These are phyloP conservation scores for Oryza glaberrima DNA, from an alignment of 176 grass and related monocot species.

Conservation along the genomic window DNA sequence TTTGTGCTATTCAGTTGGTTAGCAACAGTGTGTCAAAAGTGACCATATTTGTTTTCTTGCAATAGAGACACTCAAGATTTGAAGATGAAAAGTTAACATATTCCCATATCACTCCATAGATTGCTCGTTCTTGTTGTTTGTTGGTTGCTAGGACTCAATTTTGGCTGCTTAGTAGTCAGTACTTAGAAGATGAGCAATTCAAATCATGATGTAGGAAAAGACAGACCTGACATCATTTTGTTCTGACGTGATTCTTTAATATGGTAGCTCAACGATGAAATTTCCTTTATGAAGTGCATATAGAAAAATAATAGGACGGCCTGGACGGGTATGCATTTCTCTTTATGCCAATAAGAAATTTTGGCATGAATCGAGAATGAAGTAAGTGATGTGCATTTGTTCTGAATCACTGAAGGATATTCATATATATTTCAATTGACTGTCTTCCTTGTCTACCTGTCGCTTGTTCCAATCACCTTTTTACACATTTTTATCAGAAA, in stretches of 20 bases:
- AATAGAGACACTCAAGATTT: no score
- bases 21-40: not conserved
- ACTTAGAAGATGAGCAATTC: not conserved
- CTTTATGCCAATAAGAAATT: not conserved
- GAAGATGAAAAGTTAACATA: no score
- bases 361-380: not conserved
- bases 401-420: not conserved
- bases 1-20: not conserved
- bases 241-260: conserved; percentile 1
- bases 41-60: not conserved
- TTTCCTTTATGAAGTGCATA: not conserved
- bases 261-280: not conserved
- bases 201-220: not conserved
- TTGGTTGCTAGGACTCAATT: not conserved
- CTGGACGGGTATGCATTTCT: not conserved
- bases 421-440: not conserved
- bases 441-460: not conserved
- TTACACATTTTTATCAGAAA: not conserved
- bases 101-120: not conserved
- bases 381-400: not conserved
- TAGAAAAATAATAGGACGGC: not conserved
- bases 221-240: not conserved
- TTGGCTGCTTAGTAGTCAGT: not conserved
- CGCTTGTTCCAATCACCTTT: not conserved
- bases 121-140: not conserved